Percentiles rank a stretch among this genome's conserved stretches.
Conservation (phyloP, 2,329 filamentous ascomycete species). For the Lecanicillium sp. region DNA sequence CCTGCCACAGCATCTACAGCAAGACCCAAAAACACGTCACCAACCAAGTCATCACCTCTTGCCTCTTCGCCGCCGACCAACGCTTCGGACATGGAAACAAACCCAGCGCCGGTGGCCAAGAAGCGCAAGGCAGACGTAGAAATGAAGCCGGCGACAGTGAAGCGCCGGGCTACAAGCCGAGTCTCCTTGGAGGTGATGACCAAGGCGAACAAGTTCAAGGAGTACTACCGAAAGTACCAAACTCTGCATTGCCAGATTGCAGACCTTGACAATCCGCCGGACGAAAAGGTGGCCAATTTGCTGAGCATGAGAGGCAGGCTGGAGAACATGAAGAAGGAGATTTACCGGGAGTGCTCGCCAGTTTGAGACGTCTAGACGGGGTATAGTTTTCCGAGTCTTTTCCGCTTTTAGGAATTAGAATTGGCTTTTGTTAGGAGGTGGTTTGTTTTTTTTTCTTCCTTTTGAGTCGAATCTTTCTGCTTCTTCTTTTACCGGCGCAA, state of each 20-base stretch:
- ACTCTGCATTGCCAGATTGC: constrained; percentile 47
- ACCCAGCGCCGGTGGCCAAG: constrained; percentile 23
- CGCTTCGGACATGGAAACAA: constrained; percentile 51
- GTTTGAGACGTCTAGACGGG: constrained; percentile 15
- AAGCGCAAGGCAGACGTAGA: constrained; percentile 34
- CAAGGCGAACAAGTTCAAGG: constrained; percentile 47
- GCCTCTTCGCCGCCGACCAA: constrained; percentile 60
- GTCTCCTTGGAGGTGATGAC: constrained; percentile 35
- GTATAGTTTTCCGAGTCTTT: constrained; percentile 1
- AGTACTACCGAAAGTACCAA: constrained; percentile 48
- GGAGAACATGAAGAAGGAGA: constrained; percentile 49
- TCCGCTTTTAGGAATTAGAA: constrained; percentile 3
- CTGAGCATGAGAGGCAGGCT: constrained; percentile 47
- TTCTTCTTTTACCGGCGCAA: constrained; percentile 3
- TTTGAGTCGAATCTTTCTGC: neutral
- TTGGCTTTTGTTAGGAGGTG: too few relatives aligned
- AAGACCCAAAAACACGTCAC: constrained; percentile 47
- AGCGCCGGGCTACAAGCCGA: constrained; percentile 21
- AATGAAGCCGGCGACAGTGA: constrained; percentile 17
- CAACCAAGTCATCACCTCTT: constrained; percentile 54
- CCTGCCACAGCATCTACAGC: neutral
- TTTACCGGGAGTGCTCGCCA: constrained; percentile 38
- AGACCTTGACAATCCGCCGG: constrained; percentile 39
- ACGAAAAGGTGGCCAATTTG: constrained; percentile 41
- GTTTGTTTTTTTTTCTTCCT: neutral